Evolutionary conservation across 2,329 filamentous ascomycete genomes (phyloP).

Genomic region (Zalaria obscura): DNA sequence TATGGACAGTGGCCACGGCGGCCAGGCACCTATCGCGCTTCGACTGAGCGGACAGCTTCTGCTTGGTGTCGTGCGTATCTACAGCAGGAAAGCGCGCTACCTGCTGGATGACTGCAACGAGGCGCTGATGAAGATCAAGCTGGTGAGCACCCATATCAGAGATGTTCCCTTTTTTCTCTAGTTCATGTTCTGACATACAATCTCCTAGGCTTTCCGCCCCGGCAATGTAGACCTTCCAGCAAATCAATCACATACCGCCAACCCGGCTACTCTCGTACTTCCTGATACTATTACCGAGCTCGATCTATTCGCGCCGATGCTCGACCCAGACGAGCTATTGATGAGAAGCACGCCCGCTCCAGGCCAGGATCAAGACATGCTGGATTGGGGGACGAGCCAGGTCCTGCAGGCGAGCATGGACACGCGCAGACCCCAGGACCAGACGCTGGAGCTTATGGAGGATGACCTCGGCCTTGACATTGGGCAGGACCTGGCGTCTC

Average conservation of each 20-base stretch:
- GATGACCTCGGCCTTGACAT: slow-evolving; percentile 52
- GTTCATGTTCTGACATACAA: slow-evolving; percentile 1
- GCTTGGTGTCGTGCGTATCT: slow-evolving; percentile 92
- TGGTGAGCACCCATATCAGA: slow-evolving; percentile 46
- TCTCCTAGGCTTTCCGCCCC: slow-evolving; percentile 70
- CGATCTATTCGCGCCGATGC: slow-evolving; percentile 64
- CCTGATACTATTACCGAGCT: slow-evolving; percentile 88
- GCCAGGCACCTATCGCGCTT: slow-evolving; percentile 86
- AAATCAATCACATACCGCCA: slow-evolving; percentile 59
- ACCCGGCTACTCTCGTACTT: slow-evolving; percentile 74
- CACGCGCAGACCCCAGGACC: slow-evolving; percentile 23
- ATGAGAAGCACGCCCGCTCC: slow-evolving; percentile 15
- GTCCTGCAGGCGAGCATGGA: slow-evolving; percentile 58
- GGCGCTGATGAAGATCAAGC: slow-evolving; percentile 93
- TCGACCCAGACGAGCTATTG: slow-evolving; percentile 74
- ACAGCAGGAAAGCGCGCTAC: slow-evolving; percentile 93
- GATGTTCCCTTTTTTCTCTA: slow-evolving; percentile 1
- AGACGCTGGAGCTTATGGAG: slow-evolving; percentile 35
- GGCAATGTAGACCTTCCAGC: slow-evolving; percentile 93
- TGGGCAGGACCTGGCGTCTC: slow-evolving; percentile 30
- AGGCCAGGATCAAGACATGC: slow-evolving; percentile 26
- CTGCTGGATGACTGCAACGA: slow-evolving; percentile 95
- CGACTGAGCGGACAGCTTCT: slow-evolving; percentile 87
- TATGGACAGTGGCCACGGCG: slow-evolving; percentile 75
- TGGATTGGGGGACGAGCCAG: slow-evolving; percentile 56